Percentiles rank a stretch among this genome's conserved stretches.
Conservation (phyloP, 2,329 filamentous ascomycete genomes). For the Alternaria sp. region DNA sequence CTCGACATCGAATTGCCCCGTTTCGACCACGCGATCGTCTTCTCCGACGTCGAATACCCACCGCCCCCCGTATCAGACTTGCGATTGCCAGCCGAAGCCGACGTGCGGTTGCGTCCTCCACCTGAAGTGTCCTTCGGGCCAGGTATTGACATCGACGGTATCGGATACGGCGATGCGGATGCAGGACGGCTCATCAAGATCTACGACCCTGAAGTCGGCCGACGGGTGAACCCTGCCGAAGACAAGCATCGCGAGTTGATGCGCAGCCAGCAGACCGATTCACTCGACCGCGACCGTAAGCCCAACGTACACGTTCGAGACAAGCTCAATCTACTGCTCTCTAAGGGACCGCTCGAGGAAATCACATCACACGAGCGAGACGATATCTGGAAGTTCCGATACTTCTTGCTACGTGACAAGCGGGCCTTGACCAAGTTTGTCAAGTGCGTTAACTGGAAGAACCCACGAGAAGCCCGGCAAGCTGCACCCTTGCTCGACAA, state of each 20-base stretch:
- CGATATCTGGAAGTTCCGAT: constrained; percentile 95
- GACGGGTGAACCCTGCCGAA: constrained; percentile 90
- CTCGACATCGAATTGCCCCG: constrained; percentile 90
- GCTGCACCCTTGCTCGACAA: constrained; percentile 87
- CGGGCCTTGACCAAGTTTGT: constrained; percentile 89
- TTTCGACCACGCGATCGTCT: constrained; percentile 95
- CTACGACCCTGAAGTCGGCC: constrained; percentile 91
- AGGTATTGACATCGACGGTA: constrained; percentile 76
- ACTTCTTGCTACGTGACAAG: constrained; percentile 92
- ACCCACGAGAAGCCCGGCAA: constrained; percentile 82
- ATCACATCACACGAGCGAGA: constrained; percentile 92
- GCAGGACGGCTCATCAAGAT: constrained; percentile 76
- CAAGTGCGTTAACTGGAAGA: constrained; percentile 95
- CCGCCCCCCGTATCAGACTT: constrained; percentile 81
- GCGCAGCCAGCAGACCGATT: constrained; percentile 89
- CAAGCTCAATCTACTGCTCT: constrained; percentile 88
- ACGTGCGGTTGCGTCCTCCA: constrained; percentile 75
- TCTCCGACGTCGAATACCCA: constrained; percentile 91
- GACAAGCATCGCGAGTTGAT: constrained; percentile 92
- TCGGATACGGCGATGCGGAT: constrained; percentile 58
- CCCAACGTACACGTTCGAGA: constrained; percentile 96
- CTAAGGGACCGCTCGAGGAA: constrained; percentile 89
- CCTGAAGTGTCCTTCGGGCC: constrained; percentile 91
- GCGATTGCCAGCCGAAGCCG: constrained; percentile 66
- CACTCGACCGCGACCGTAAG: constrained; percentile 91